phyloP scores from a whole-genome alignment of 495 filamentous ascomycete genomes.

The Penicillium maclennaniae region DNA sequence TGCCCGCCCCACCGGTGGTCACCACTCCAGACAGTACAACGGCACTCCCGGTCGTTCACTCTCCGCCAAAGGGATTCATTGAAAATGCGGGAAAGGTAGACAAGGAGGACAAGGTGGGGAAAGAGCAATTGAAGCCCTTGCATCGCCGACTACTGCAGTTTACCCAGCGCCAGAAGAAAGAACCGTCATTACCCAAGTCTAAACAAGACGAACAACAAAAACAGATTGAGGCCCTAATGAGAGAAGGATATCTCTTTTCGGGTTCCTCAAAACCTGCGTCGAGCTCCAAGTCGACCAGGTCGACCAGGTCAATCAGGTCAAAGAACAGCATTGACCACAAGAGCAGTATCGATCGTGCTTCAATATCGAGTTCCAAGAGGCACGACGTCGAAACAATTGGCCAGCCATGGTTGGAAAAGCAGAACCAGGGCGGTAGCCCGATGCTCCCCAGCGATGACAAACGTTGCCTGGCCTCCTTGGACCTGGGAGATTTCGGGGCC shows the following conservation, averaged over 20 bases:
- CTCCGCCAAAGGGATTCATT: constrained; percentile 5
- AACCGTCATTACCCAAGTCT: constrained; percentile 11
- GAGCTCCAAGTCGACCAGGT: constrained; percentile 1
- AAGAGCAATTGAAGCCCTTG: constrained; percentile 29
- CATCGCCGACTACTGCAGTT: constrained; percentile 41
- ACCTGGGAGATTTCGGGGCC: constrained; percentile 34
- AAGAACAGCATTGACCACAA: neutral
- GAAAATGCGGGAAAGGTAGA: too few species aligned
- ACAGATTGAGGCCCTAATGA: constrained; percentile 35
- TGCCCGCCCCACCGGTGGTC: constrained; percentile 4
- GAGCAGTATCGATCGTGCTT: constrained; percentile 7
- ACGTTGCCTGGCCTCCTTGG: constrained; percentile 29
- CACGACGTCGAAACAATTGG: constrained; percentile 40
- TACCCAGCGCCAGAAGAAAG: constrained; percentile 37
- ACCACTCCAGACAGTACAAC: constrained; percentile 20
- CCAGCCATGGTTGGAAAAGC: constrained; percentile 38
- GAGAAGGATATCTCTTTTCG: constrained; percentile 34
- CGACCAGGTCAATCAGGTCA: neutral
- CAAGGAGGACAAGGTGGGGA: neutral
- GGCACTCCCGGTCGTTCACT: constrained; percentile 16
- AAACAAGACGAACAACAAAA: constrained; percentile 30
- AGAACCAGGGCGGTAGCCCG: constrained; percentile 21
- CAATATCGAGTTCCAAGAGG: constrained; percentile 29
- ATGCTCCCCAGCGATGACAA: constrained; percentile 10
- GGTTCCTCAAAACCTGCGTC: constrained; percentile 2